Percentiles rank a stretch among this genome's conserved stretches.
Conservation (phyloP, 768 basidiomycete species). For the Tubosaeta sp. region DNA sequence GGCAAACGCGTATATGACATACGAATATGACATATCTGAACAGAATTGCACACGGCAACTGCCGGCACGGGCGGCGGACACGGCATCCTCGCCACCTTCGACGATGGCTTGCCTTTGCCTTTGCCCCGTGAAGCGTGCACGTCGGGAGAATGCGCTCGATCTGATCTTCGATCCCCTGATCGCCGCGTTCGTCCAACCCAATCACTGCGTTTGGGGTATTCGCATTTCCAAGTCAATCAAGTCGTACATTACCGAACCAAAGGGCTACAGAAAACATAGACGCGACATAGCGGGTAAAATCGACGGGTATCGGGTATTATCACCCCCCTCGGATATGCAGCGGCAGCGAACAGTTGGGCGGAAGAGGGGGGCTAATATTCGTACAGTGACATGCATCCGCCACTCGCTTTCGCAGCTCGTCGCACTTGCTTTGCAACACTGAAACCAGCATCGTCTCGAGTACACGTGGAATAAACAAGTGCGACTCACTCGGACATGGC, state of each 20-base stretch:
- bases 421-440: slow-evolving; percentile 48
- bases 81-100: slow-evolving; percentile 1
- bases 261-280: slow-evolving; percentile 22
- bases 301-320: slow-evolving; percentile 21
- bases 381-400: slow-evolving; percentile 44
- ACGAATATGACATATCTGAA: slow-evolving; percentile 11
- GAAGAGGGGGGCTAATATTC: slow-evolving; percentile 39
- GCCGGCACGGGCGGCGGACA: not conserved
- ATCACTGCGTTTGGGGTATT: not conserved
- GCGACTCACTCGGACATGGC: slow-evolving; percentile 49
- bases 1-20: slow-evolving; percentile 29
- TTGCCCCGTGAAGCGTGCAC: slow-evolving; percentile 20
- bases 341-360: slow-evolving; percentile 37
- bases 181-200: slow-evolving; percentile 18
- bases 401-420: slow-evolving; percentile 46
- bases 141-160: slow-evolving; percentile 17
- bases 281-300: slow-evolving; percentile 22
- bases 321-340: slow-evolving; percentile 26
- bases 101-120: not conserved
- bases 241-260: slow-evolving; percentile 26
- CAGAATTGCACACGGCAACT: slow-evolving; percentile 10
- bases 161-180: slow-evolving; percentile 32
- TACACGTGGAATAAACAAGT: slow-evolving; percentile 2
- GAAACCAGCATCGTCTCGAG: slow-evolving; percentile 10
- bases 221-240: not conserved